phyloP scores from a whole-genome alignment of 768 basidiomycete species.

The Hypsizygus marmoreus region DNA sequence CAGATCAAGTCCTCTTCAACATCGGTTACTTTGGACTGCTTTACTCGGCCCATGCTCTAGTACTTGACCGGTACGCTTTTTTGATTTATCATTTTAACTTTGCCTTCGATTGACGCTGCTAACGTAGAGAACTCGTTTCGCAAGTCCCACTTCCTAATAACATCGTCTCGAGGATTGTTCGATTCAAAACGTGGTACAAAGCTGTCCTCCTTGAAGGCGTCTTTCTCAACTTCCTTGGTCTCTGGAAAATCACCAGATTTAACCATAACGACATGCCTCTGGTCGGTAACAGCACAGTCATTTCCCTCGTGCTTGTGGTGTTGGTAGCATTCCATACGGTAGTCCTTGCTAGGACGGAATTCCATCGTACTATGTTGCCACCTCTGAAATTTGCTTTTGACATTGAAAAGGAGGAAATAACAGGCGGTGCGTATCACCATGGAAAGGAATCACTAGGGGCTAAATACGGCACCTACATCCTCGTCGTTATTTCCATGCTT shows the following conservation, averaged over 20 bases:
- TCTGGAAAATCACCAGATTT: constrained; percentile 12
- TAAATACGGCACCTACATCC: constrained; percentile 19
- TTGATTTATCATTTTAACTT: neutral
- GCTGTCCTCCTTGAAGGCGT: constrained; percentile 14
- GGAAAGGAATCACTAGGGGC: constrained; percentile 14
- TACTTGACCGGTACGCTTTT: constrained; percentile 30
- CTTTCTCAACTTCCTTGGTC: constrained; percentile 22
- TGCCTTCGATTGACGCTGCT: no score
- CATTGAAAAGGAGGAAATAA: neutral
- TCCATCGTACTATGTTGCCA: constrained; percentile 1
- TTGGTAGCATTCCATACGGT: constrained; percentile 21
- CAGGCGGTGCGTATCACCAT: constrained; percentile 2
- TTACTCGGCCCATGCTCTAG: constrained; percentile 33
- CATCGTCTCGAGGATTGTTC: constrained; percentile 10
- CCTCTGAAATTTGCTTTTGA: neutral
- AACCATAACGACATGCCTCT: constrained; percentile 8
- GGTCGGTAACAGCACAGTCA: constrained; percentile 13
- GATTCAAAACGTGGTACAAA: no score
- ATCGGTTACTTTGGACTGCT: constrained; percentile 36
- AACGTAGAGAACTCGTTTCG: constrained; percentile 3
- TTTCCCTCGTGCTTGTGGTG: constrained; percentile 25
- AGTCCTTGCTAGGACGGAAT: constrained; percentile 9
- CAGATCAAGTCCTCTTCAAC: constrained; percentile 27
- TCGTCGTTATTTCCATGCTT: constrained; percentile 21
- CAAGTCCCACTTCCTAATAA: neutral